Evolutionary conservation across 2,329 filamentous ascomycete species (phyloP), one percentile per base, ranked within the genome.

Genomic region (Cordyceps fumosorosea): DNA sequence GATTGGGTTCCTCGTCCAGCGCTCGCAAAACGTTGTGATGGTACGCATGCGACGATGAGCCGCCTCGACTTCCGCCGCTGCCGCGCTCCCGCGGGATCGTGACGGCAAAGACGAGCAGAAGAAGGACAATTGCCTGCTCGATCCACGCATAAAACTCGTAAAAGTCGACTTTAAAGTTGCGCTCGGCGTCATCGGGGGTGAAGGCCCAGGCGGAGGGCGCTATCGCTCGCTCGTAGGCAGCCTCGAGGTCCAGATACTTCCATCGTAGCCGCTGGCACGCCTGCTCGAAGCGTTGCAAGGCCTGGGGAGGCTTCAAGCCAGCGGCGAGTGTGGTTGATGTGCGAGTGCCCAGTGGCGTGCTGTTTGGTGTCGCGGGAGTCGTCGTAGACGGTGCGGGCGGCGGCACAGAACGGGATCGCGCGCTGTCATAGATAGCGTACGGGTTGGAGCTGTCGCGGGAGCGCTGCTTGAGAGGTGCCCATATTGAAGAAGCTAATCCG

Each of bases 91-190:
- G 72, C 0, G 77, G 73, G 0, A 90, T 76, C 0, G 71, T 70
- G 5, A 89, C 78, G 8, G 82, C 84, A 63, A 86, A 88, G 0
- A 89, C 81, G 0, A 80, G 80, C n/a, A 89, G 80, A 0, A 89
- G 75, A 53, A 87, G 82, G 1, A 89, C 86, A 8, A 91, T 77
- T 0, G 87, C 87, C 34, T 89, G 84, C 74, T 91, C 89, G 7
- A 91, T 81, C 42, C 89, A 80, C 57, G 85, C 84, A 75, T 91
- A 91, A 72, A 88, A 91, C 69, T 91, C 89, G 73, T 89, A 86
- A 65, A 91, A 91, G 69, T 91, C 89, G 8, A 91, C 80, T 71
- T 91, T 90, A 77, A 91, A 91, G 80, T 90, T 90, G 18, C 84
- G 79, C 71, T 88, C 84, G 0, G 82, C 82, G 65, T 83, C 80